Base-by-base conservation (phyloP, 169 alveolate genomes). In the Plasmodium reichenowi region DNA sequence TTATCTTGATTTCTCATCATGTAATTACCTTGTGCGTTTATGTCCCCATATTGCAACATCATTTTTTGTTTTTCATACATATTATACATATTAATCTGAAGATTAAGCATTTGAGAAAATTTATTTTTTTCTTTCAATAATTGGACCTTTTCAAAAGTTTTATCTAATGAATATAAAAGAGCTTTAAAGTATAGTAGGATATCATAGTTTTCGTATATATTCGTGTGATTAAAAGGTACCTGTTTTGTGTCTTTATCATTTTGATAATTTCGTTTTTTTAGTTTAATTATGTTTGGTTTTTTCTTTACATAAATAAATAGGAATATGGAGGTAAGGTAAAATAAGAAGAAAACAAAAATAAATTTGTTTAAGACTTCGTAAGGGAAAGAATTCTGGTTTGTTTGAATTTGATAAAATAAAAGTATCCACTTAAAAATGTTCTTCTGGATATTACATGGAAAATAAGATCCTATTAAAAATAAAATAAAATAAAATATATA, bases 291-390 rank as follows among this genome's bases (percentile, higher is more conserved):
- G 47, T 78, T 20, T 66, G 66, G 68, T 66, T 26, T 52, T 67
- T 78, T 67, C 52, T 78, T 78, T 78, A 78, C 47, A 78, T 66
- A 78, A 5, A 78, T 78, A n/a, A 32, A 64, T 70, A 78, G 15
- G 17, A 60, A 78, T 7, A 78, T 78, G 15, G 89, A 78, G 10
- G 89, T 78, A 22, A 78, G 66, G 29, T 78, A 78, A 70, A 66
- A 78, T 13, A 56, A 38, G 71, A 78, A 78, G 50, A 78, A 78
- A 17, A 52, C 52, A 54, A 78, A 78, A 52, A 78, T 1, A 24
- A 66, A 15, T 10, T 56, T 68, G 17, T n/a, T 78, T 13, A 78
- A 22, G 22, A 66, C 3, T 58, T 78, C 63, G n/a, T 78, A 78
- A 9, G 52, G 60, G 15, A 60, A 78, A 70, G 54, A 66, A 3